Base-by-base conservation (phyloP, 345 rosid species). In the Raphanus sativus region DNA sequence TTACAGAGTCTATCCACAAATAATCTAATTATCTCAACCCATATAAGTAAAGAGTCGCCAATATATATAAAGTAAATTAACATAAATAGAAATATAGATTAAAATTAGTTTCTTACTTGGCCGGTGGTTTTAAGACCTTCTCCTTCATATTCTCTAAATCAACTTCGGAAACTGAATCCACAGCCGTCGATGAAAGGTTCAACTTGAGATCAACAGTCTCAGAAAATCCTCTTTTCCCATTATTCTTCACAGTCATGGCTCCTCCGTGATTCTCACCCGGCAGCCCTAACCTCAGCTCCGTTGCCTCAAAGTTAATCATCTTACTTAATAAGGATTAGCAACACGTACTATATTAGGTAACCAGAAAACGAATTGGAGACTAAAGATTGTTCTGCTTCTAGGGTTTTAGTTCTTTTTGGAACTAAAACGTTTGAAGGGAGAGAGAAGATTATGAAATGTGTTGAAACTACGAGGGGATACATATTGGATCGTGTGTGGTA, bases 231-330 rank as follows among this genome's bases (percentile, higher is more conserved):
- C 97, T 78, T 82, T 91, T 91, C 2, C 92, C 90, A 58, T 71
- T 75, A 42, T 54, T 73, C 75, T 83, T 84, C 0, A 13, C 65
- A 6, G 38, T 29, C 55, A 50, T 6, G 0, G 79, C 84, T 4
- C 80, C 75, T 1, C 77, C 83, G 8, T 70, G 73, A 6, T 65
- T 82, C 4, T 82, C 87, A 12, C 90, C 91, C 3, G 95, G 89
- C 6, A 87, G 67, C 50, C 97, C 98, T 26, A 94, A 66, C 29
- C 97, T 84, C 21, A 94, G 76, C 84, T 94, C 98, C 48, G 98
- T 94, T 80, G 88, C 97, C 72, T 89, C 97, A 17, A 92, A 94
- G 64, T 94, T 86, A 55, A 94, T 94, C 83, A 82, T 88, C 21
- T 65, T 65, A n/a, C 29, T 17, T 32, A 4, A 42, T 11, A 71